Percentiles rank a stretch among this genome's conserved stretches.
These are phyloP conservation scores for Podospora pseudopauciseta DNA, from an alignment of 495 filamentous ascomycete genomes.

Conservation along the genomic window DNA sequence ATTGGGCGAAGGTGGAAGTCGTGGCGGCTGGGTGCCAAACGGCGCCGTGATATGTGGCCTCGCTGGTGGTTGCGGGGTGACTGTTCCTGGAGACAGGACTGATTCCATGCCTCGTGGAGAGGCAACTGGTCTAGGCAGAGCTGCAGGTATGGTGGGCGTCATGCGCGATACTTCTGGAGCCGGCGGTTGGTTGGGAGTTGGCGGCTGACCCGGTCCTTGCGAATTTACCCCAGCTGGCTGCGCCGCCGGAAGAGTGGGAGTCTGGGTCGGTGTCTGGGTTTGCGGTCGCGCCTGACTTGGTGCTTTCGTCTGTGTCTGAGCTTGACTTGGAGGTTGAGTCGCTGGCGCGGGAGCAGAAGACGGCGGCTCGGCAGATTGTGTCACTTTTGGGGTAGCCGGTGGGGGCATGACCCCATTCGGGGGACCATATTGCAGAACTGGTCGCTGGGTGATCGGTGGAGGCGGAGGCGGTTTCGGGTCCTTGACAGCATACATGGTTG, in stretches of 20 bases:
- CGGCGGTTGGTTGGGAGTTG: background rate
- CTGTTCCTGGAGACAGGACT: conserved; percentile 23
- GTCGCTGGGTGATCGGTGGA: conserved; percentile 42
- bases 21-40: conserved; percentile 6
- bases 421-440: conserved; percentile 69
- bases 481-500: conserved; percentile 80
- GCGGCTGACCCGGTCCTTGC: background rate
- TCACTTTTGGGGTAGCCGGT: conserved; percentile 46
- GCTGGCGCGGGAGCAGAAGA: conserved; percentile 28
- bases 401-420: conserved; percentile 57
- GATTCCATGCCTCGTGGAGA: conserved; percentile 35
- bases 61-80: conserved; percentile 12
- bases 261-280: conserved; percentile 16
- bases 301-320: conserved; percentile 17
- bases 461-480: conserved; percentile 52
- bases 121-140: conserved; percentile 20
- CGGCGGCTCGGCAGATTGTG: background rate
- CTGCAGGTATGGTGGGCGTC: conserved; percentile 35
- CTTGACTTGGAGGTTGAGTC: conserved; percentile 20
- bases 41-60: conserved; percentile 2
- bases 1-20: conserved; percentile 9
- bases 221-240: conserved; percentile 3
- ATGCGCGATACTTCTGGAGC: conserved; percentile 6
- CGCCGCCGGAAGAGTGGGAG: conserved; percentile 7
- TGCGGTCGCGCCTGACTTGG: conserved; percentile 18